Evolutionary conservation across 163 green algal species (phyloP), one percentile per base, ranked within the genome.

Genomic region (Scenedesmus sp.): DNA sequence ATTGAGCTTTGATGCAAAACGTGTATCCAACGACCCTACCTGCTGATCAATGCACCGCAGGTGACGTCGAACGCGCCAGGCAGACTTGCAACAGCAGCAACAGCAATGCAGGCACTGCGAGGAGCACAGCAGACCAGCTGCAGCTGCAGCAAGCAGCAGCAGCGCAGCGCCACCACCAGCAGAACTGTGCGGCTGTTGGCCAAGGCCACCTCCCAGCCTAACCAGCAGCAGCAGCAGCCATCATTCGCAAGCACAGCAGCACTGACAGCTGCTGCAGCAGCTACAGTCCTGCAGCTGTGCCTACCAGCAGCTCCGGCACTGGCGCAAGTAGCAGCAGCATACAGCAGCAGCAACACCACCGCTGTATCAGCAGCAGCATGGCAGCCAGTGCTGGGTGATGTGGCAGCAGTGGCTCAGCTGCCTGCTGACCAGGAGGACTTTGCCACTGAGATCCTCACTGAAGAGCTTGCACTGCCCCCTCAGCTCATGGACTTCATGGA

Each of bases 401-500:
- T 91, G 23, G 60, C 56, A 60, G 84, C 56, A 56, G 74, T 52
- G 46, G 87, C 87, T 66, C 76, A 64, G 70, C 73, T 76, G 70
- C 87, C 74, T 55, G 87, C 87, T 56, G 88, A 92, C 26, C 59
- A 74, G 20, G 79, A 83, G 9, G 82, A 89, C 16, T 52, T 90
- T 12, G 16, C 62, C 52, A 46, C 67, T 57, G 66, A 92, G 4
- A 70, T 92, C 18, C 54, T 86, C 46, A 89, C 81, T 2, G 90
- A 86, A 15, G 52, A 93, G 23, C 18, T 93, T 10, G 83, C 84
- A 2, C 9, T 90, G 23, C 90, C 90, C 23, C 90, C 67, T 52
- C 73, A 90, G 54, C 84, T 93, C 2, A 86, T 82, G 57, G 55
- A 59, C 46, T 93, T 93, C 66, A 85, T 93, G 83, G 70, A 93